Conservation (phyloP, 1,139 yeast species). For the Candida pseudoviswanathii region DNA sequence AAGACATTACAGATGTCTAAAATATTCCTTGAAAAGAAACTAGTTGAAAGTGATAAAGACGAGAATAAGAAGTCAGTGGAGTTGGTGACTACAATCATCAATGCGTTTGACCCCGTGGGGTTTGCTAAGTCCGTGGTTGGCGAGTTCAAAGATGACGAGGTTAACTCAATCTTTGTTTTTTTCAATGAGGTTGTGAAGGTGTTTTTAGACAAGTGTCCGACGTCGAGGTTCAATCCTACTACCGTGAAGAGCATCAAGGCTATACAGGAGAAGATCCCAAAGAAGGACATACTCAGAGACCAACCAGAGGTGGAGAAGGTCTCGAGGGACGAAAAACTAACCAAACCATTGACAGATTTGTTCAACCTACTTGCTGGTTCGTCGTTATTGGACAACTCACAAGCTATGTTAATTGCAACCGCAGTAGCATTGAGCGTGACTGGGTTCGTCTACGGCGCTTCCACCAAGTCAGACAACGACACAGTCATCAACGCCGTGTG, state of each 20-base stretch:
- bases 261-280: conserved; percentile 34
- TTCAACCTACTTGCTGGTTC: conserved; percentile 40
- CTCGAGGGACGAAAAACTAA: conserved; percentile 22
- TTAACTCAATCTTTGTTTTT: not conserved
- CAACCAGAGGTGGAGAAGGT: conserved; percentile 4
- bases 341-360: conserved; percentile 34
- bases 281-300: conserved; percentile 53
- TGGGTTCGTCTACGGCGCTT: conserved; percentile 34
- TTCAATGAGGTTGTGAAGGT: conserved; percentile 20
- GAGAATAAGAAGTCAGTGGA: conserved; percentile 20
- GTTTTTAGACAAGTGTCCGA: conserved; percentile 28
- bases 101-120: conserved; percentile 19
- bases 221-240: conserved; percentile 19
- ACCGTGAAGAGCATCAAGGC: conserved; percentile 23
- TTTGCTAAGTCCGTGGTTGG: not conserved
- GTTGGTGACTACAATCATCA: conserved; percentile 30
- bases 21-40: conserved; percentile 27
- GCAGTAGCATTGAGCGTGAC: conserved; percentile 41
- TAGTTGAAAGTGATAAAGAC: not conserved
- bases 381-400: conserved; percentile 36
- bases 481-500: conserved; percentile 27
- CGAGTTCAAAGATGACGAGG: conserved; percentile 5
- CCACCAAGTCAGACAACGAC: conserved; percentile 15
- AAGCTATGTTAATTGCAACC: conserved; percentile 42
- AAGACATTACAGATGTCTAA: conserved; percentile 44